A percentile compares a stretch with the other conserved stretches of the same genome.
These are phyloP conservation scores for Fomitopsis schrenkii DNA, from an alignment of 1,284 basidiomycete genomes.

Conservation along the genomic window DNA sequence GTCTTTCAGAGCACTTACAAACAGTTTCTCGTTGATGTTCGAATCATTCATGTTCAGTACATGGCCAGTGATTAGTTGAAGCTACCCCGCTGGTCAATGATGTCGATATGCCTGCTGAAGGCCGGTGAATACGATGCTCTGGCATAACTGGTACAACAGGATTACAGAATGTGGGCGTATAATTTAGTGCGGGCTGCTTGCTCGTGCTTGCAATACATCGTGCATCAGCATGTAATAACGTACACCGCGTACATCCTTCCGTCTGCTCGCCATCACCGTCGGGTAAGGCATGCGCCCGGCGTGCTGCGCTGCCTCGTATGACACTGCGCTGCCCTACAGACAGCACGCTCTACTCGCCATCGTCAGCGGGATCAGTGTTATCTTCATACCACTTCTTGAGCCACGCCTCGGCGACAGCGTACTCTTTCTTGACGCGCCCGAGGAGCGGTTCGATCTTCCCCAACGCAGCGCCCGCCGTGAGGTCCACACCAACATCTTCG, in stretches of 20 bases:
- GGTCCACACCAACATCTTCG: conserved; percentile 40
- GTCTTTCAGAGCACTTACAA: too few relatives aligned
- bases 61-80: too few relatives aligned
- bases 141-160: not conserved
- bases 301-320: not conserved
- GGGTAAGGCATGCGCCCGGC: not conserved
- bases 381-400: conserved; percentile 44
- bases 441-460: conserved; percentile 54
- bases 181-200: conserved; percentile 7
- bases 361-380: conserved; percentile 5
- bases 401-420: conserved; percentile 51
- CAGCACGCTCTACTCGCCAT: not conserved
- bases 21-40: too few relatives aligned
- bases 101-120: too few relatives aligned
- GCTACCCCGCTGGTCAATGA: too few relatives aligned
- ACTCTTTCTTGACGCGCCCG: conserved; percentile 51
- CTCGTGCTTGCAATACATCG: conserved; percentile 3
- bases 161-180: not conserved
- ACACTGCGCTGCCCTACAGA: not conserved
- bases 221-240: conserved; percentile 7
- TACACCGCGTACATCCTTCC: conserved; percentile 3
- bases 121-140: not conserved
- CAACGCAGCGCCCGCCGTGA: conserved; percentile 60
- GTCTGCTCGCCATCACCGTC: not conserved
- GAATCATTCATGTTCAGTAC: too few relatives aligned